Conservation (phyloP, 371 early-diverging fungal genomes). For the Mycotypha africana region DNA sequence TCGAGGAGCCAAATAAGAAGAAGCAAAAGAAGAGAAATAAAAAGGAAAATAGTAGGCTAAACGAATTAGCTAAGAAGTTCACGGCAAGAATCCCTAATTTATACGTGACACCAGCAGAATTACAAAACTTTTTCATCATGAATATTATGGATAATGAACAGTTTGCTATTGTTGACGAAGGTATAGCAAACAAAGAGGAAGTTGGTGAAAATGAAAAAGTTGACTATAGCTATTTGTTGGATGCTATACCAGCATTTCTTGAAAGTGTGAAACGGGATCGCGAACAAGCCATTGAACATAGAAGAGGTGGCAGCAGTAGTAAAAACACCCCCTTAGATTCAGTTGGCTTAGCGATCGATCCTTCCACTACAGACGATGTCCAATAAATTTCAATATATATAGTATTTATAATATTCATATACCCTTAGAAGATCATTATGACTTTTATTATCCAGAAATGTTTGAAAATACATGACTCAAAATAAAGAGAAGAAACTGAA, state of each 20-base stretch:
- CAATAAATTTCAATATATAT: no score
- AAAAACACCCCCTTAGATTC: no score
- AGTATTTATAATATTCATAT: no score
- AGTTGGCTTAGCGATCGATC: no score
- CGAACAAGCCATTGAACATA: conserved; percentile 15
- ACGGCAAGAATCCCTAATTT: conserved; percentile 27
- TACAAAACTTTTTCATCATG: conserved; percentile 38
- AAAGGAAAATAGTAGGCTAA: conserved; percentile 1
- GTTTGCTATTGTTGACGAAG: neutral
- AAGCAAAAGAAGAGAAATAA: no score
- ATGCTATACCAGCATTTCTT: conserved; percentile 16
- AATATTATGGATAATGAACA: conserved; percentile 18
- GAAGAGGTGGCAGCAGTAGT: no score
- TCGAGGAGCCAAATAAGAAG: neutral
- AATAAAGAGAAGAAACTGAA: no score
- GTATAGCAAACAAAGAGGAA: no score
- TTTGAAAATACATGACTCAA: no score
- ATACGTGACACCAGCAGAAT: conserved; percentile 43
- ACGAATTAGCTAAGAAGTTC: conserved; percentile 5
- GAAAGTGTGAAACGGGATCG: conserved; percentile 18
- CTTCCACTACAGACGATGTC: no score
- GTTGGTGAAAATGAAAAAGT: neutral
- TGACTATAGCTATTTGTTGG: conserved; percentile 11
- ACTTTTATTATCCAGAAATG: no score
- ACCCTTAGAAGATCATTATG: no score